Base-by-base conservation (phyloP, 352 stramenopile species). In the Phytopythium boreale region DNA sequence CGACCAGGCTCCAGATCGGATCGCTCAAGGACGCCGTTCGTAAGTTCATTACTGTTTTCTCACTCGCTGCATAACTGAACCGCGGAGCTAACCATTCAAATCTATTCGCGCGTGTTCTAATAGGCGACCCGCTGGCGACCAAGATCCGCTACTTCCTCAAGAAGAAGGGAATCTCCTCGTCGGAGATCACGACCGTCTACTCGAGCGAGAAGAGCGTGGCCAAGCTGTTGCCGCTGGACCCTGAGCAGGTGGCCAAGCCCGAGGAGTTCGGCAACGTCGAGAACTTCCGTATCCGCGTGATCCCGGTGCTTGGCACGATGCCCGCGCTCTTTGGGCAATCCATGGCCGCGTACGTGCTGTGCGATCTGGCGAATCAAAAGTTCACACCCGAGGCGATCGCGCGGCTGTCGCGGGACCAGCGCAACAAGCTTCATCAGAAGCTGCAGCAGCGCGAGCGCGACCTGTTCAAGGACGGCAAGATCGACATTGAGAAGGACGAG, bases 291-390 rank as follows among this genome's bases (percentile, higher is more conserved):
- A 90, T 99, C 49, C 92, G 97, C 29, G 90, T 99, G 29, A 93
- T 99, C 56, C 97, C 97, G 0, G 97, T 99, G 26, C 75, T 99
- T 10, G 96, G 97, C 34, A 92, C 78, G 63, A 92, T 89, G 75
- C 98, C 98, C 0, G 96, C 97, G 37, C 96, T 99, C 60, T 98
- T 99, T 75, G 96, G 97, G n/a, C 95, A 99, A 72, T 88, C 96
- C 24, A 97, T 99, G 79, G 97, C 97, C 2, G 87, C 95, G 9
- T 95, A 95, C 69, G 90, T 98, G 44, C 72, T 99, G 24, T 98
- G 95, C 63, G 89, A 98, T 49, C 66, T 99, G 20, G 95, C 94
- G 34, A 77, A 87, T 12, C 90, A 98, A 50, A 92, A 92, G 44
- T 96, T 99, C 69, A 77, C 66, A 34, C 83, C 85, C 0, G 83